These are phyloP conservation scores for Alternaria ventricosa DNA, from an alignment of 2,329 filamentous ascomycete species.

Conservation along the genomic window DNA sequence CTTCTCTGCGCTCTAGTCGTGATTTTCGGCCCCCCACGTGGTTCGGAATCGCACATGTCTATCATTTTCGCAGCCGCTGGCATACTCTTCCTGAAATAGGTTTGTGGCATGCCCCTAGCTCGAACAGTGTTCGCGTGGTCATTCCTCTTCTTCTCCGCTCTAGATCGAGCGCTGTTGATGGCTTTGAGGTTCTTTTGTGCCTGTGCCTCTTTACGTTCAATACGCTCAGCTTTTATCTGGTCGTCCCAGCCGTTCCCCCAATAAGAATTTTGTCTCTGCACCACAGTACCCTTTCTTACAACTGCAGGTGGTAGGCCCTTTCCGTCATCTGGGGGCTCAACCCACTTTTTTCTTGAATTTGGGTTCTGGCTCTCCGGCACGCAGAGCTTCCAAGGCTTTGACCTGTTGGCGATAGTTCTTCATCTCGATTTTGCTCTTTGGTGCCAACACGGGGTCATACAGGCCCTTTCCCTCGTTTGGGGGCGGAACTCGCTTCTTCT, in stretches of 20 bases:
- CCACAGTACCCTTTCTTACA: not conserved
- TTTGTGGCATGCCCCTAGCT: no score
- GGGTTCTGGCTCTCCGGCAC: not conserved
- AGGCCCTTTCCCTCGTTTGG: not conserved
- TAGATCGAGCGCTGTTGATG: no score
- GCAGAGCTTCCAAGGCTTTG: not conserved
- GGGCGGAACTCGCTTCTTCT: not conserved
- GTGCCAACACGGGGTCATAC: not conserved
- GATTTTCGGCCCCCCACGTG: no score
- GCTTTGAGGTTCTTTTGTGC: no score
- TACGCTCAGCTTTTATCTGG: not conserved
- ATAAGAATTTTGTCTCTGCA: not conserved
- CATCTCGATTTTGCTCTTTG: not conserved
- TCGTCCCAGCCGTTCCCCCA: not conserved
- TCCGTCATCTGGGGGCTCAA: not conserved
- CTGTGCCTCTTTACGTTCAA: not conserved
- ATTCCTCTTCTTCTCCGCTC: no score
- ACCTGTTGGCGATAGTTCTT: not conserved
- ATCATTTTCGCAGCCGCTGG: no score
- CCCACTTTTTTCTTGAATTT: not conserved
- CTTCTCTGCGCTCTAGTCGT: no score
- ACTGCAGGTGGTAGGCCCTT: not conserved
- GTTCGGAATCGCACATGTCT: no score
- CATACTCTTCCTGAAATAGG: no score
- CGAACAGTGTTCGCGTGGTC: no score